Evolutionary conservation across 306 rosid genomes (phyloP).

Genomic region (Sesbania bispinosa): DNA sequence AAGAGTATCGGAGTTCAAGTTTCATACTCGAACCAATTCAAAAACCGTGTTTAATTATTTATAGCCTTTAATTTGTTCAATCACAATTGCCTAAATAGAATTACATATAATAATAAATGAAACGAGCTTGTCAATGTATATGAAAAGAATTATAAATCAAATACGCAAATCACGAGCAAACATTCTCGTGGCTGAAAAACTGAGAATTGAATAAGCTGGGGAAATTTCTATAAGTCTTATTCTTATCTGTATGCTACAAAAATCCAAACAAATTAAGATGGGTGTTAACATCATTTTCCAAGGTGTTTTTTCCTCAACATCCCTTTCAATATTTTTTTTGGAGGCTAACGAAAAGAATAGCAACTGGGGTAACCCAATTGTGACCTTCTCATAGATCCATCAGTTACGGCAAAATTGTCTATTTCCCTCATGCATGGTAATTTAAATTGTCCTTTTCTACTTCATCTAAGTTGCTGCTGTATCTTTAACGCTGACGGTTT

Average conservation of each 20-base stretch:
- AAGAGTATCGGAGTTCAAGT: too few species aligned
- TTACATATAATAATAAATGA: not conserved
- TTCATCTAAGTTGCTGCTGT: not conserved
- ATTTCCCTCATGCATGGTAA: not conserved
- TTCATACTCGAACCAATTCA: too few species aligned
- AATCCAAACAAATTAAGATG: not conserved
- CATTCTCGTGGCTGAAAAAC: conserved; percentile 5
- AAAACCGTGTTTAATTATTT: not conserved
- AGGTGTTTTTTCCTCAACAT: not conserved
- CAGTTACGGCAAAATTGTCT: conserved; percentile 28
- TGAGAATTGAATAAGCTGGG: not conserved
- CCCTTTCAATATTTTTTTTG: conserved; percentile 5
- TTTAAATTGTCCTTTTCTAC: conserved; percentile 22
- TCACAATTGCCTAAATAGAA: not conserved
- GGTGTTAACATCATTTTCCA: conserved; percentile 17
- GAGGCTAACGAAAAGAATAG: not conserved
- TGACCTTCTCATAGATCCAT: conserved; percentile 22
- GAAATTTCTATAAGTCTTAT: conserved; percentile 11
- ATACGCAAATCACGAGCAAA: conserved; percentile 18
- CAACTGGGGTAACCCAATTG: conserved; percentile 3
- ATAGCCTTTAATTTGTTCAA: not conserved
- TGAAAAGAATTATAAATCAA: not conserved
- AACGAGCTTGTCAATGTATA: not conserved
- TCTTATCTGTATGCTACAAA: not conserved
- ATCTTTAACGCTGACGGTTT: conserved; percentile 4